Base-by-base conservation (phyloP, 2,329 filamentous ascomycete genomes). In the Didymellaceae sp. region DNA sequence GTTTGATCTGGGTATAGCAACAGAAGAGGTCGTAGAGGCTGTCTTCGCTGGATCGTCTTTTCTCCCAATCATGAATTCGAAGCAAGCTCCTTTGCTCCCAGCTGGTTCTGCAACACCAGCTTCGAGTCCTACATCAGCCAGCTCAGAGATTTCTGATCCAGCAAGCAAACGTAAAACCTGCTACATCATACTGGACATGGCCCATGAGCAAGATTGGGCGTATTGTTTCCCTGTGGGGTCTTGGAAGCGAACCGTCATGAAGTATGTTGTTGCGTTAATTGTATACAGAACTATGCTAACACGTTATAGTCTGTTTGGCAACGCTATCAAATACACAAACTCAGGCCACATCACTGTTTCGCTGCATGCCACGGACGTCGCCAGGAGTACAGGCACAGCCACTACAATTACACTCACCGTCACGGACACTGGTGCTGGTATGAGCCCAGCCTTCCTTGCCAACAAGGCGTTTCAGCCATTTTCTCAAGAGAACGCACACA, bases 171-270 rank as follows among this genome's bases (percentile, higher is more conserved):
- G 66, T 7, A 62, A 65, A 18, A 53, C 31, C 6, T 61, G 64
- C 30, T 70, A 61, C 30, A 55, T 70, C 28, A 47, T 70, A 10
- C 55, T 71, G 6, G 66, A 71, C 13, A 10, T 71, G 10, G 49
- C 50, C 8, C 44, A 44, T 20, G 58, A 62, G 25, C 32, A 62
- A 3, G 63, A 70, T 21, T 82, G 80, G 78, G 57, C 63, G 2
- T 78, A 77, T 16, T 65, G 55, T n/a, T 57, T 70, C 11, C 75
- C 81, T 0, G 52, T 64, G 6, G 70, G 72, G 0, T 62, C 68
- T 4, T 73, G 67, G 67, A 64, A 63, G 39, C 52, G 71, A 25
- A 67, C 72, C 14, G 58, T 74, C 13, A 72, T 73, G 68, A 74
- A 55, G 51, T 54, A 37, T 18, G 37, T 6, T 20, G 6, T n/a